Base-by-base conservation (phyloP, 2,329 filamentous ascomycete species). In the Colletotrichum liriopes region DNA sequence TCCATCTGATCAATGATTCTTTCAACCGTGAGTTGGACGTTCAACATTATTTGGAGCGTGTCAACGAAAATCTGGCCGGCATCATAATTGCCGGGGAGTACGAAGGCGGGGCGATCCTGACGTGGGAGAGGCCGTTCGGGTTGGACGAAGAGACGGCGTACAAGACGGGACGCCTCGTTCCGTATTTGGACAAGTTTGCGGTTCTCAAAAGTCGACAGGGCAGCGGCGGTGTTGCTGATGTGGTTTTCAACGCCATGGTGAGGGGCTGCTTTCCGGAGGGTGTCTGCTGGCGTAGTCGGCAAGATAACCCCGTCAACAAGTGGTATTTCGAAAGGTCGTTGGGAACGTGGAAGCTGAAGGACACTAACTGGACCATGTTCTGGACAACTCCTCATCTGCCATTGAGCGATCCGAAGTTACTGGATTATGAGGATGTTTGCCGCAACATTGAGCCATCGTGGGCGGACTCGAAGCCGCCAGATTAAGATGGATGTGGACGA, bases 131-230 rank as follows among this genome's bases (percentile, higher is more conserved):
- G 41, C 94, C 95, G 0, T 88, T 85, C 0, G 90, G 86, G 0
- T 83, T 90, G 26, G 83, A 84, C 55, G 87, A 90, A 62, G 86
- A 90, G 81, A 86, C 78, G 78, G 88, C 81, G 71, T 84, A 88
- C 68, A 82, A 85, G 23, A 86, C 87, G 45, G 87, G 87, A 1
- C 89, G 93, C 12, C 89, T 94, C 75, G 93, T 99, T 0, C 96
- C 96, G 0, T 99, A 99, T 80, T 88, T 99, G 39, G 96, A 99
- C 82, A 99, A 99, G 81, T 98, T 99, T 79, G 96, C 96, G 0
- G 96, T 99, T 0, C 86, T 98, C 20, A 96, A 93, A 76, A 92
- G 91, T 72, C 93, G 92, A 16, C 96, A 99, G 81, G 96, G 96
- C 0, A 94, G 93, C 0, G 94, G 94, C 1, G 96, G 96, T 3